Evolutionary conservation across 2,329 filamentous ascomycete genomes (phyloP), one percentile per base, ranked within the genome.

Genomic region (Fusarium austroafricanum): DNA sequence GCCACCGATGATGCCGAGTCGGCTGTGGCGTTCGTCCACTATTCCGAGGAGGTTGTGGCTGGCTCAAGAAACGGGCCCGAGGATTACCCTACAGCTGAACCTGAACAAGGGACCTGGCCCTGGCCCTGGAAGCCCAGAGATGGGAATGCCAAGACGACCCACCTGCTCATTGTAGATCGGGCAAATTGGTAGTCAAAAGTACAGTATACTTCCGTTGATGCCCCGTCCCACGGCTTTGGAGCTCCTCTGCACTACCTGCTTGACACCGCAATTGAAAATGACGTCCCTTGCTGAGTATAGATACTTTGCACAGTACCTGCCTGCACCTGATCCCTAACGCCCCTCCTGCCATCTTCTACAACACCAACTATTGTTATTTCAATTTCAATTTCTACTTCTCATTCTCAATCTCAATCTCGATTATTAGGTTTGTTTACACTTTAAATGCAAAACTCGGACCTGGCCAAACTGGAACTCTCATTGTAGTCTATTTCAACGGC

Each of bases 1-100:
- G 73, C 73, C 73, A 75, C 71, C 51, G 61, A 75, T 71, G 72
- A 74, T 73, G 71, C 67, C 54, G 58, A 53, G 54, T 70, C 65
- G 62, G 55, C 17, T 69, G 61, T 54, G 60, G 65, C 63, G 54
- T 55, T 46, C n/a, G 15, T 20, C 15, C 10, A 20, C 9, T 51
- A 10, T 38, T 55, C 56, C 61, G 56, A 65, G 64, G 56, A n/a
- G 59, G 68, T 29, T 57, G 63, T 59, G 49, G 59, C 55, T 38
- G 12, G 37, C 15, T 11, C 20, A 2, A 23, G 33, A 18, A 12
- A 29, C 6, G 14, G 20, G 9, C 3, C 49, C 42, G 56, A 57
- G 31, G 58, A 35, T 66, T 69, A 71, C 53, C 68, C 67, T 57
- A n/a, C 26, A 61, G 45, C 44, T 66, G 28, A 9, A 39, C 29